Evolutionary conservation across 139 green algal species (phyloP), one percentile per base, ranked within the genome.

Genomic region (Diplosphaera chodatii): DNA sequence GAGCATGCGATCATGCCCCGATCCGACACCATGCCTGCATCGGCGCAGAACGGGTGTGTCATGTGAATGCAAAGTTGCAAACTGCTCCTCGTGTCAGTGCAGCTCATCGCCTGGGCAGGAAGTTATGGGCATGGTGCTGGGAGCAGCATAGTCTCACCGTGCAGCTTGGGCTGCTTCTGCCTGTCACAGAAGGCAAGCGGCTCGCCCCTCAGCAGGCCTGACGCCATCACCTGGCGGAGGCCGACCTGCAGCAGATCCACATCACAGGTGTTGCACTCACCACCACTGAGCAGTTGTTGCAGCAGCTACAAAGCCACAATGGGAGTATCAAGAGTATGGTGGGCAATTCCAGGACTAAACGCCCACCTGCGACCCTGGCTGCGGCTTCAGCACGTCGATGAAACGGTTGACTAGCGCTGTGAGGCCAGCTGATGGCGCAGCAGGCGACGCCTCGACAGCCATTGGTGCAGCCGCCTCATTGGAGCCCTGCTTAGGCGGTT

Each of bases 211-310:
- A 88, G 67, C 15, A 77, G 55, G 13, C 66, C 74, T 18, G 78
- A 80, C 23, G 74, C 75, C 23, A 88, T 70, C 34, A 87, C 34
- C 31, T 71, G 66, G 55, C 75, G 74, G 75, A 88, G 62, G 40
- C 32, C 40, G 22, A 81, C 28, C 41, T 40, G 34, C n/a, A n/a
- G n/a, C n/a, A n/a, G n/a, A n/a, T n/a, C n/a, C 48, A 59, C 3
- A 59, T 59, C 48, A 59, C 48, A 48, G 37, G 10, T 48, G 37
- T 13, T 21, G 37, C 10, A n/a, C n/a, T n/a, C n/a, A n/a, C n/a
- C n/a, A n/a, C n/a, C n/a, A n/a, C n/a, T n/a, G n/a, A n/a, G n/a
- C n/a, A n/a, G n/a, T n/a, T n/a, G n/a, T n/a, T n/a, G n/a, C n/a
- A n/a, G n/a, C n/a, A n/a, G n/a, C n/a, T n/a, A n/a, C n/a, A n/a